phyloP scores from a whole-genome alignment of 2,329 filamentous ascomycete genomes.

The Corynespora cassiicola region DNA sequence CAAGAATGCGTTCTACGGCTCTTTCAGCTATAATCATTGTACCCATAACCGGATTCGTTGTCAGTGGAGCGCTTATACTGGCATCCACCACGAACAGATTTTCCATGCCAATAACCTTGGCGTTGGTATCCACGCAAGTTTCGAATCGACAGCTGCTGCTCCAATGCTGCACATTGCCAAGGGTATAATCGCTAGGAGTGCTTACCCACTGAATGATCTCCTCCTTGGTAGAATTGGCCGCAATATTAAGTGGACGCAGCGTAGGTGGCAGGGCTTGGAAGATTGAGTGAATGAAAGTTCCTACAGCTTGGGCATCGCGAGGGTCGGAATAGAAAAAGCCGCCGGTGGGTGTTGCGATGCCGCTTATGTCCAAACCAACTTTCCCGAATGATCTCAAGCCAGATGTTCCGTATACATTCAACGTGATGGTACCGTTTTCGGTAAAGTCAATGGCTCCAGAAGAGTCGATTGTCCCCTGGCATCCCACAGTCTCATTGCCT shows the following conservation, averaged over 20 bases:
- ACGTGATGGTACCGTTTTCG: slow-evolving; percentile 56
- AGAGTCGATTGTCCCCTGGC: slow-evolving; percentile 62
- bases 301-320: slow-evolving; percentile 57
- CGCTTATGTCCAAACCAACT: slow-evolving; percentile 54
- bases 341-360: slow-evolving; percentile 49
- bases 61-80: slow-evolving; percentile 58
- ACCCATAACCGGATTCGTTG: slow-evolving; percentile 62
- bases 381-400: slow-evolving; percentile 58
- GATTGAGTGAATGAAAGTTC: slow-evolving; percentile 58
- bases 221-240: slow-evolving; percentile 52
- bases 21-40: slow-evolving; percentile 62
- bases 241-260: slow-evolving; percentile 58
- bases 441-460: slow-evolving; percentile 52
- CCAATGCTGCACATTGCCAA: slow-evolving; percentile 62
- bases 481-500: slow-evolving; percentile 51
- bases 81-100: slow-evolving; percentile 62
- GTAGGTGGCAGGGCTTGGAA: slow-evolving; percentile 55
- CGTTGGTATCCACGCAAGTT: slow-evolving; percentile 56
- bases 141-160: slow-evolving; percentile 60
- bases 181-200: slow-evolving; percentile 55
- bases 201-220: slow-evolving; percentile 60
- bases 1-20: slow-evolving; percentile 57
- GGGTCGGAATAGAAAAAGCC: slow-evolving; percentile 57
- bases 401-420: slow-evolving; percentile 65
- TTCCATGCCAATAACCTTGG: slow-evolving; percentile 55